Evolutionary conservation across 441 rosid genomes (phyloP).

Genomic region (Lepidium campestre): DNA sequence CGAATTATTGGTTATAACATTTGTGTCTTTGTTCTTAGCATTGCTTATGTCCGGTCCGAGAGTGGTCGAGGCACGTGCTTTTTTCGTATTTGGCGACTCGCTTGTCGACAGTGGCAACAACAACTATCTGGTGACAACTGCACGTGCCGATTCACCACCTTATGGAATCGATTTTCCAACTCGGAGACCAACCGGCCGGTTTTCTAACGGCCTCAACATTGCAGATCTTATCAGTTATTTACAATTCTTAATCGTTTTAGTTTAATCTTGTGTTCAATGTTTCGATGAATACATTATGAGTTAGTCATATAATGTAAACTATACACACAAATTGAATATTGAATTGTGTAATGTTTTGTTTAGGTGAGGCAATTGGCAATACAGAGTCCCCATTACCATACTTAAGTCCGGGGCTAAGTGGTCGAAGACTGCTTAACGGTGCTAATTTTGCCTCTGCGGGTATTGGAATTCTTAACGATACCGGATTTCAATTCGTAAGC

Average conservation of each 20-base stretch:
- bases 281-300: not conserved
- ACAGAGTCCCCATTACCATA: conserved; percentile 36
- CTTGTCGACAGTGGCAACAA: conserved; percentile 71
- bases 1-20: not conserved
- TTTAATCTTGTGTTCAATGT: not conserved
- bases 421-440: conserved; percentile 35
- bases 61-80: conserved; percentile 37
- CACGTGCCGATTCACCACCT: conserved; percentile 53
- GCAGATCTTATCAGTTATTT: conserved; percentile 37
- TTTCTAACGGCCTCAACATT: conserved; percentile 44
- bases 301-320: no score
- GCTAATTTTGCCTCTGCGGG: conserved; percentile 50
- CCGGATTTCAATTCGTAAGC: conserved; percentile 45
- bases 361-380: conserved; percentile 28
- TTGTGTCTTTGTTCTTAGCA: conserved; percentile 9
- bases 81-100: conserved; percentile 67
- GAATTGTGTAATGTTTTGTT: not conserved
- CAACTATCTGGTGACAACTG: conserved; percentile 51
- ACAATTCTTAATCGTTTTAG: not conserved
- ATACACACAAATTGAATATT: no score
- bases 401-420: conserved; percentile 32
- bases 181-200: conserved; percentile 36
- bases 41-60: conserved; percentile 18
- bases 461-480: conserved; percentile 44
- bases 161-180: conserved; percentile 35